Conservation (phyloP, 208 protist species). For the Cochliopodium minus region DNA sequence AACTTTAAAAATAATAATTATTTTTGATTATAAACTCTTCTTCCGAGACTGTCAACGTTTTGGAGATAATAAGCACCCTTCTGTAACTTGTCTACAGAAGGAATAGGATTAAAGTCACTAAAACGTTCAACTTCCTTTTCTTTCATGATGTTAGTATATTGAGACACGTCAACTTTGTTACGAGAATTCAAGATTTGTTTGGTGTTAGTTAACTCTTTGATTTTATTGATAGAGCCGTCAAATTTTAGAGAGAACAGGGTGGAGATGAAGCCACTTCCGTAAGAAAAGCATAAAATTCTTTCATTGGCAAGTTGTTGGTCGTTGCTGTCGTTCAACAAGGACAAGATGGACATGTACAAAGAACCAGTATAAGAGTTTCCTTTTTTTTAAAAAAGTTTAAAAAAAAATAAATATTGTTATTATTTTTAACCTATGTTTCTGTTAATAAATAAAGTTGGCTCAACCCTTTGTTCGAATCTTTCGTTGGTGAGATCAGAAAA, state of each 20-base stretch:
- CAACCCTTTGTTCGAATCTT: conserved; percentile 37
- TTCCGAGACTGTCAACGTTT: conserved; percentile 19
- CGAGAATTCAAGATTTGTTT: conserved; percentile 6
- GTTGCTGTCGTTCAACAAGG: conserved; percentile 32
- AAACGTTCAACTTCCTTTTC: conserved; percentile 20
- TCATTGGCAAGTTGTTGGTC: conserved; percentile 25
- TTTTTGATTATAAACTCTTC: conserved; percentile 23
- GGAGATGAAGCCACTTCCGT: conserved; percentile 53
- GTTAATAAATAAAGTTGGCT: conserved; percentile 22
- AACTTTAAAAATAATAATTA: no score
- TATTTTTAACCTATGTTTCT: no score
- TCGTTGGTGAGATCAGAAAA: conserved; percentile 22
- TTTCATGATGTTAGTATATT: conserved; percentile 8
- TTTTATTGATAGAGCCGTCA: background rate
- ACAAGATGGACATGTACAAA: conserved; percentile 49
- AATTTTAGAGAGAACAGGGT: conserved; percentile 47
- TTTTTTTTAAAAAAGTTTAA: conserved; percentile 36
- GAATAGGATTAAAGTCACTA: conserved; percentile 12
- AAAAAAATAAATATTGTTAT: no score
- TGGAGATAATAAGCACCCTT: conserved; percentile 29
- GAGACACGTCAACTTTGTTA: background rate
- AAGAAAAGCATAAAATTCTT: conserved; percentile 52
- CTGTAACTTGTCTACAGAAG: conserved; percentile 7
- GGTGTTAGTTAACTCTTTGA: background rate
- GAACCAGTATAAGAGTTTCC: conserved; percentile 67